Evolutionary conservation across 768 basidiomycete genomes (phyloP).

Genomic region (Phlegmacium glaucopus): DNA sequence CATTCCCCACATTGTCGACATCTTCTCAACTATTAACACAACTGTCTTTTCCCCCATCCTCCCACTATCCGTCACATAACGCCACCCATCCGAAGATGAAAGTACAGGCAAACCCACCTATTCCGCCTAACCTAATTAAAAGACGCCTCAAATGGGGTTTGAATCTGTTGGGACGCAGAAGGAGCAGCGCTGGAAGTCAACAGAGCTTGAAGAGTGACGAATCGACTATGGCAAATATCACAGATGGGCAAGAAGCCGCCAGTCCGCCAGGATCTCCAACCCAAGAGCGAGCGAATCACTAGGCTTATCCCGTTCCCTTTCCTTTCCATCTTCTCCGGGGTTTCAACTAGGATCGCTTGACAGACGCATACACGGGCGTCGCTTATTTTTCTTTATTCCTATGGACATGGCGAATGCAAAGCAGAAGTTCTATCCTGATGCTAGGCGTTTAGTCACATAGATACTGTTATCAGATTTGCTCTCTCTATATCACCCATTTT

Average conservation of each 20-base stretch:
- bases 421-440: too few species aligned
- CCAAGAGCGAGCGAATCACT: neutral
- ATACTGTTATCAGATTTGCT: too few species aligned
- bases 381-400: too few species aligned
- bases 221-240: neutral
- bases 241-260: neutral
- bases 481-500: too few species aligned
- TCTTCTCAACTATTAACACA: slow-evolving; percentile 4
- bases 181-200: slow-evolving; percentile 2
- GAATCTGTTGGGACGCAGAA: slow-evolving; percentile 7
- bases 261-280: neutral
- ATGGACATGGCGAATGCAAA: too few species aligned
- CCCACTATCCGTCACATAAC: neutral
- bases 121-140: slow-evolving; percentile 15
- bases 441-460: too few species aligned
- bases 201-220: neutral
- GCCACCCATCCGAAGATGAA: slow-evolving; percentile 15
- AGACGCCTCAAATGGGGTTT: slow-evolving; percentile 15
- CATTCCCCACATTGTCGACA: slow-evolving; percentile 1
- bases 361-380: too few species aligned
- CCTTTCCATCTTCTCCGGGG: neutral
- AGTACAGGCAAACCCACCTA: slow-evolving; percentile 7
- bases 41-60: neutral
- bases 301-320: neutral
- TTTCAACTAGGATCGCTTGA: too few species aligned